Evolutionary conservation across 2,329 filamentous ascomycete species (phyloP).

Genomic region (Ceratocystiopsis minuta): DNA sequence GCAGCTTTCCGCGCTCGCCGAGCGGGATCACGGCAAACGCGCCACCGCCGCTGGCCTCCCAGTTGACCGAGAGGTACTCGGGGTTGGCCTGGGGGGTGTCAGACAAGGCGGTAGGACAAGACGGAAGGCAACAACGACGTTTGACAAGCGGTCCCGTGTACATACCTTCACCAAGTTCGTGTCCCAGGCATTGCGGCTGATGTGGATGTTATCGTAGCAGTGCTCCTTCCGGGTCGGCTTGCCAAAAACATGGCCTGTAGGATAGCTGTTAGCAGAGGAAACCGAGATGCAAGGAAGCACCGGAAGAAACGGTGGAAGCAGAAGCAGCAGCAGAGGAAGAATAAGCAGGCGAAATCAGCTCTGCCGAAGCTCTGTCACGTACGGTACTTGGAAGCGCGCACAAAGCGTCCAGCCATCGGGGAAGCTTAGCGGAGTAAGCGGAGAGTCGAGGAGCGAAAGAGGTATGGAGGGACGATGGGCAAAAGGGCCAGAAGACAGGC

Average conservation of each 20-base stretch:
- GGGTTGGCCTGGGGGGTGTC: slow-evolving; percentile 58
- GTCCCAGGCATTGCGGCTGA: slow-evolving; percentile 98
- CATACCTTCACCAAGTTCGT: slow-evolving; percentile 92
- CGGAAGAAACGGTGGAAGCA: background rate
- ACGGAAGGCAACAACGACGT: too few relatives aligned
- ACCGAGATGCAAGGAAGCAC: background rate
- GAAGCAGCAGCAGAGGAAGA: background rate
- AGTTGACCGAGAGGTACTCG: slow-evolving; percentile 92
- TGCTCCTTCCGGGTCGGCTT: slow-evolving; percentile 90
- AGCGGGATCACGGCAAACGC: slow-evolving; percentile 92
- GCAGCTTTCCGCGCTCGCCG: slow-evolving; percentile 73
- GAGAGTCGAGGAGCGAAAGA: background rate
- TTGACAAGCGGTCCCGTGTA: background rate
- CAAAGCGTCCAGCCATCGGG: slow-evolving; percentile 44
- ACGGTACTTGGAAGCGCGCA: slow-evolving; percentile 53
- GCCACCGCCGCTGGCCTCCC: slow-evolving; percentile 89
- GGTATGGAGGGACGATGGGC: background rate
- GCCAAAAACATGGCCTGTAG: slow-evolving; percentile 88
- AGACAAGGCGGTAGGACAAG: too few relatives aligned
- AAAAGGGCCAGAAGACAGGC: background rate
- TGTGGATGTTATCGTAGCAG: slow-evolving; percentile 95
- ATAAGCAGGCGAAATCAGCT: background rate
- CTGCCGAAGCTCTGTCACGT: slow-evolving; percentile 14
- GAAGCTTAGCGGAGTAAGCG: background rate
- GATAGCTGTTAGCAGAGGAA: slow-evolving; percentile 6